Base-by-base conservation (phyloP, 495 filamentous ascomycete genomes). In the Penicillium silybi region DNA sequence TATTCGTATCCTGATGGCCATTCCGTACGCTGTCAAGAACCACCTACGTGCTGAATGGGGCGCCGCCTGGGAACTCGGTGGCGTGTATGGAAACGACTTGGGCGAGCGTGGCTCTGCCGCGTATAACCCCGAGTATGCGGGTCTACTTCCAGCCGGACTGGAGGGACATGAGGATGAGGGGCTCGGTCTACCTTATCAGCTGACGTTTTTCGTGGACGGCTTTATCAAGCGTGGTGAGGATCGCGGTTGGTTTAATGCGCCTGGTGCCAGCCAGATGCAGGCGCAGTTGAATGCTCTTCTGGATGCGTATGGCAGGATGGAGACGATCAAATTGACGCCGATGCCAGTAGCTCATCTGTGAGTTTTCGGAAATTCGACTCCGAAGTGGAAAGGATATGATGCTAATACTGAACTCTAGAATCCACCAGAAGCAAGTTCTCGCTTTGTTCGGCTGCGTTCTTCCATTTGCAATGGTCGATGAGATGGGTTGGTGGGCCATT, bases 371-470 rank as follows among this genome's bases (percentile, higher is more conserved):
- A 1, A 8, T 10, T 0, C 4, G n/a, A n/a, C n/a, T n/a, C n/a
- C n/a, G n/a, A n/a, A n/a, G n/a, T n/a, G n/a, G n/a, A n/a, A 45
- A 19, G 9, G 15, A 20, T 35, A 45, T 23, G 6, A 18, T 40
- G 35, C 46, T 50, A 35, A 41, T n/a, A 22, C 0, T 10, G 8
- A 38, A 29, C 16, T 37, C 13, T 13, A 83, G 80, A 25, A 88
- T 90, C 61, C 87, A 89, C 54, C 82, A 86, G 56, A 86, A 85
- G 57, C 87, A 90, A 65, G 86, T 88, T 9, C 77, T 90, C 7
- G 85, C 82, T 0, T 74, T 89, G 9, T 90, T 85, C 58, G 82
- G 82, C 49, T 80, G 77, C 55, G 79, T 89, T n/a, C 71, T 90
- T 1, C 86, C 87, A 0, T 89, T 90, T 65, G 86, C 84, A 8